These are phyloP conservation scores for Tulasnella sp. DNA, from an alignment of 768 basidiomycete species.

Conservation along the genomic window DNA sequence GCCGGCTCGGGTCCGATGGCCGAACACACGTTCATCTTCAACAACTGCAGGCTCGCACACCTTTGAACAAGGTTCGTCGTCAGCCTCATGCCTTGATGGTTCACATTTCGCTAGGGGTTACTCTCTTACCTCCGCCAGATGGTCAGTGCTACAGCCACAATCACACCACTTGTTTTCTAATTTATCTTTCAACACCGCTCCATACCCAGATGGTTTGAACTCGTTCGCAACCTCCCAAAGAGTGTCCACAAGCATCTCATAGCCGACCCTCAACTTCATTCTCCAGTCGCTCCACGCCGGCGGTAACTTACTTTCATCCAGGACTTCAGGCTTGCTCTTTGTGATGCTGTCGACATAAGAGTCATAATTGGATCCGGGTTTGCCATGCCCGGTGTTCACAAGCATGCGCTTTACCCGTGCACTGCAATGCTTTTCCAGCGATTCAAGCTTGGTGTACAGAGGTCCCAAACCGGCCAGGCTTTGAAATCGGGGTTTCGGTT, in stretches of 20 bases:
- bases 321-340: conserved; percentile 8
- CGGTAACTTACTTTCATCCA: conserved; percentile 24
- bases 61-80: conserved; percentile 19
- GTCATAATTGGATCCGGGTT: conserved; percentile 8
- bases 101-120: neutral
- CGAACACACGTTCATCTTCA: conserved; percentile 61
- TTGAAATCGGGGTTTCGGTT: conserved; percentile 54
- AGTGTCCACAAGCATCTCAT: conserved; percentile 59
- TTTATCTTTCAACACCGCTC: conserved; percentile 64
- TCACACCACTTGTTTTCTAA: conserved; percentile 74
- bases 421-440: conserved; percentile 41
- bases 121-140: conserved; percentile 52
- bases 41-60: conserved; percentile 71
- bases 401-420: conserved; percentile 14
- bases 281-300: conserved; percentile 60
- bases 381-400: neutral
- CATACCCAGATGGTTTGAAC: conserved; percentile 46
- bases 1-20: conserved; percentile 47
- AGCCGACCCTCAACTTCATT: conserved; percentile 57
- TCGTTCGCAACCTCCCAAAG: conserved; percentile 68
- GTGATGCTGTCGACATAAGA: conserved; percentile 17
- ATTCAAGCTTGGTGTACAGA: conserved; percentile 54
- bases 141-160: conserved; percentile 75
- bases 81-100: neutral
- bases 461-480: conserved; percentile 66